Evolutionary conservation across 768 basidiomycete genomes (phyloP), one percentile per base, ranked within the genome.

Genomic region (Xerocomellus intermedius): DNA sequence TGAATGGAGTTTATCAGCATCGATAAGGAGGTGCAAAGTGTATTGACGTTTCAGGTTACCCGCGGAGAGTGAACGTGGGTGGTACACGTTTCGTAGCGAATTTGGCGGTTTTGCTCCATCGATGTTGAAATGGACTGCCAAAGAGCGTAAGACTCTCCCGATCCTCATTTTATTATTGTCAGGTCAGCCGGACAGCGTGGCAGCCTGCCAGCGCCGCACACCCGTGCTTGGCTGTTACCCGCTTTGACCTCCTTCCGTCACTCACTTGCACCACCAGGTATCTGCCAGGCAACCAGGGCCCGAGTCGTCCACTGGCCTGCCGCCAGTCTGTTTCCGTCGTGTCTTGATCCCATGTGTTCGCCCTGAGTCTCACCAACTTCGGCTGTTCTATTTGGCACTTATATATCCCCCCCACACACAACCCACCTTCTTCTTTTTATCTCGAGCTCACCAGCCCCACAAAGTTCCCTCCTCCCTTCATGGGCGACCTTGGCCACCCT

Each of bases 401-500:
- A 75, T 74, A 75, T 72, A 76, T 57, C 58, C 60, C 56, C 42
- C 55, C 50, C 50, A 47, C 53, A 46, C 50, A 26, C 42, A 8
- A 60, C 54, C 48, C 54, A 55, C 57, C 51, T 55, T 35, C 33
- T 36, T 50, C 48, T 44, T 58, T 59, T 58, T 62, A 56, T 60
- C 59, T 52, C 43, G 49, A 50, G 39, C 42, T 2, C 42, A 30
- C 10, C 59, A 44, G 54, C 53, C 53, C 61, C 65, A n/a, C 61
- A 42, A n/a, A 26, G 22, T 12, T 57, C 54, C 59, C 56, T 48
- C 54, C 49, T 55, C 58, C 62, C 64, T 64, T 57, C 56, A 87
- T 87, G 84, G 83, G 86, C 74, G 78, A 84, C 77, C 77, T 83
- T 59, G 77, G 81, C 62, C 81, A 84, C 58, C 74, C 78, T 52